Evolutionary conservation across 805 yeast genomes (phyloP), one percentile per base, ranked within the genome.

Genomic region (Saccharomycopsis fodiens): DNA sequence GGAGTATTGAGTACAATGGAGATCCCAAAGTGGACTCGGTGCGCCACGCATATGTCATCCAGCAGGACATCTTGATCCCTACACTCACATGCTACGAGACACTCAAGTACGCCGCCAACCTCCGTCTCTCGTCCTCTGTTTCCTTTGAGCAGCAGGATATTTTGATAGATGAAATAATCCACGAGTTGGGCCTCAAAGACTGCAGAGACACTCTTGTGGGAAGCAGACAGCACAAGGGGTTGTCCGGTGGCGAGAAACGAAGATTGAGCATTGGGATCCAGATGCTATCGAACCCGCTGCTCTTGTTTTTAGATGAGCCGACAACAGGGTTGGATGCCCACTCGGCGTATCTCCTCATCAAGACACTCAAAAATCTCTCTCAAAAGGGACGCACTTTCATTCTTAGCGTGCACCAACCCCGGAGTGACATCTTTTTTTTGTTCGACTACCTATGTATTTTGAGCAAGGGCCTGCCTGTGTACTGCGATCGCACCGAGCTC

Each of bases 191-290:
- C 2, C 65, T 87, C 15, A 72, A 72, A 44, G 86, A 78, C 41
- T 72, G 87, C 44, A 73, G 73, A 8, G 68, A 80, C 51, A 78
- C 83, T 1, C 52, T 67, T 3, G 80, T 85, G 1, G 81, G 79
- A 16, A 76, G 76, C 48, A 50, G 63, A 2, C 64, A 66, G 3
- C 72, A 71, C 44, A 72, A 72, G 47, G 65, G 84, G 21, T 63
- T 86, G 3, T 82, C 91, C 3, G 96, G 96, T 13, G 95, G 96
- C 27, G 95, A 86, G 57, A 82, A 79, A 56, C 61, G 95, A 55
- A 63, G 95, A 48, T 70, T 84, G 3, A 80, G 89, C 38, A 73
- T 86, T 31, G 95, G 86, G 0, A 74, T 85, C 15, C 95, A 86
- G 59, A 64, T 86, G 57, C 67, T 86, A 40, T 74, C 84, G 4